Evolutionary conservation across 331 rosid genomes (phyloP).

Genomic region (Phaseolus coccineus): DNA sequence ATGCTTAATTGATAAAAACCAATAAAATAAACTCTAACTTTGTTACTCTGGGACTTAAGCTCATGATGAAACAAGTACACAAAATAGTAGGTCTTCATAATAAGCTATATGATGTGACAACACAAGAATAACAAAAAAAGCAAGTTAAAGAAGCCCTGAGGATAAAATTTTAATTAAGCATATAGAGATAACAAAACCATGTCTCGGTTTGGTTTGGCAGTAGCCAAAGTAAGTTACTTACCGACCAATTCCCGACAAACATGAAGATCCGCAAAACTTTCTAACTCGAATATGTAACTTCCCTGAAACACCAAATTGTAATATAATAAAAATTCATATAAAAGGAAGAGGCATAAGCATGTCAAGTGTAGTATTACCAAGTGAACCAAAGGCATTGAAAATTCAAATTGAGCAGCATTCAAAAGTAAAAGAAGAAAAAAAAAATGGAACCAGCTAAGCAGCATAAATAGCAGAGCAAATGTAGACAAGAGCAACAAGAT

Average conservation of each 20-base stretch:
- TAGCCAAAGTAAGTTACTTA: conserved; percentile 50
- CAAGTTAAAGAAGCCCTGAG: not conserved
- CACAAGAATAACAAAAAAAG: conserved; percentile 27
- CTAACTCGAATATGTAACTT: conserved; percentile 87
- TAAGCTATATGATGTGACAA: conserved; percentile 20
- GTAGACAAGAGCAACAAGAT: conserved; percentile 21
- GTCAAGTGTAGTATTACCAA: not conserved
- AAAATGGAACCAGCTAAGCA: not conserved
- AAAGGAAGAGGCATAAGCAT: conserved; percentile 25
- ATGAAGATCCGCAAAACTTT: conserved; percentile 80
- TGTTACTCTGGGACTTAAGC: conserved; percentile 33
- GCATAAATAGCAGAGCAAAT: conserved; percentile 13
- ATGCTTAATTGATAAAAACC: conserved; percentile 26
- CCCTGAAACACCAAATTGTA: conserved; percentile 63
- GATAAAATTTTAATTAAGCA: not conserved
- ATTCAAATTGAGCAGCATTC: not conserved
- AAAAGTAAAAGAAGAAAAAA: not conserved
- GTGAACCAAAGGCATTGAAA: conserved; percentile 9
- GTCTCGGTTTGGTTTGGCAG: conserved; percentile 2
- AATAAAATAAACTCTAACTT: conserved; percentile 4
- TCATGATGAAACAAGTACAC: conserved; percentile 17
- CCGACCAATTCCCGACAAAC: conserved; percentile 84
- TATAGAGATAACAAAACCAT: conserved; percentile 1
- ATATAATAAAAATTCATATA: conserved; percentile 13
- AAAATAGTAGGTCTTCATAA: conserved; percentile 30